phyloP scores from a whole-genome alignment of 2,329 filamentous ascomycete species.

The Colletotrichum sp. region DNA sequence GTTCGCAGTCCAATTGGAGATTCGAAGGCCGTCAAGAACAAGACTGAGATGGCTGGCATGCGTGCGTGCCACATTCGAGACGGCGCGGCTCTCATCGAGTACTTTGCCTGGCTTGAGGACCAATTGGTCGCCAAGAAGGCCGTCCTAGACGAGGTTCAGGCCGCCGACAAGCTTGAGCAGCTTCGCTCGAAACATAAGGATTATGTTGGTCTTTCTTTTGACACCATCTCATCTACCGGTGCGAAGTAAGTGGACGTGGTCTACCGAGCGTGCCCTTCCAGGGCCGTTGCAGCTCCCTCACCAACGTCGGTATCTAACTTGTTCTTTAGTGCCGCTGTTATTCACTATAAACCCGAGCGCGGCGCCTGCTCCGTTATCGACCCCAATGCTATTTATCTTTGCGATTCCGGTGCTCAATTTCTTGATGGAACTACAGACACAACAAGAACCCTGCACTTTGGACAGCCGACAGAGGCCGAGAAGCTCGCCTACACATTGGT shows the following conservation, averaged over 20 bases:
- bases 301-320: background rate
- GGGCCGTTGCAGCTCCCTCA: background rate
- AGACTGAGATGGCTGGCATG: conserved; percentile 90
- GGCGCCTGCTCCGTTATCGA: conserved; percentile 85
- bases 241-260: conserved; percentile 58
- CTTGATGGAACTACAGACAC: conserved; percentile 95
- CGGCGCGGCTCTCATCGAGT: conserved; percentile 87
- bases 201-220: conserved; percentile 91
- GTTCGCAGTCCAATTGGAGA: conserved; percentile 86
- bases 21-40: conserved; percentile 94
- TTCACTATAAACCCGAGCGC: conserved; percentile 91
- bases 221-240: conserved; percentile 95
- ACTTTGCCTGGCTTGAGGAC: conserved; percentile 96
- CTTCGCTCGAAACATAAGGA: conserved; percentile 71
- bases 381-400: conserved; percentile 86
- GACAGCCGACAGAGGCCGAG: conserved; percentile 81
- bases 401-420: conserved; percentile 97
- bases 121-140: conserved; percentile 77
- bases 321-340: conserved; percentile 76
- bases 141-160: conserved; percentile 84
- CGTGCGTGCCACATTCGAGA: conserved; percentile 91
- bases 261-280: background rate
- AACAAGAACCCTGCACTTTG: conserved; percentile 92
- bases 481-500: conserved; percentile 92
- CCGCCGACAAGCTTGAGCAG: conserved; percentile 87